Conservation (phyloP, 164 flowering plant genomes). For the Malania oleifera region DNA sequence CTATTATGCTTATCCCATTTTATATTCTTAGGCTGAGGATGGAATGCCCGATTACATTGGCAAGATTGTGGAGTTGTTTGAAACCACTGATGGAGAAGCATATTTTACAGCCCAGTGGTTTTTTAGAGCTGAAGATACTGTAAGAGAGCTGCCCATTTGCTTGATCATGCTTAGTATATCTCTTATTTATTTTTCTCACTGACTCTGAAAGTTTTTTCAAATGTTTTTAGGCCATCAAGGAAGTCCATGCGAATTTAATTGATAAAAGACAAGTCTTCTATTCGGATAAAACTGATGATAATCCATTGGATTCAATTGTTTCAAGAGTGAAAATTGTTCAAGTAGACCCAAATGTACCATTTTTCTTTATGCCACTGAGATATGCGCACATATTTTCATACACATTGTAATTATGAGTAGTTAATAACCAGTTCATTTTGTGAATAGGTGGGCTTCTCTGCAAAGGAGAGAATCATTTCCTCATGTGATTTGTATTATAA, state of each 20-base stretch:
- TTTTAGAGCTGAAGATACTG: conserved; percentile 18
- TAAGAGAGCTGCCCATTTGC: background rate
- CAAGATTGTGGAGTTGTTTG: conserved; percentile 16
- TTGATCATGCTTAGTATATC: background rate
- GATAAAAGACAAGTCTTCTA: conserved; percentile 49
- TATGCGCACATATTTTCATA: no score
- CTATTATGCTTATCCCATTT: background rate
- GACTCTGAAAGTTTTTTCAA: background rate
- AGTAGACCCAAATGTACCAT: conserved; percentile 31
- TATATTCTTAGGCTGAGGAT: conserved; percentile 7
- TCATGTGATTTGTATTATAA: conserved; percentile 59
- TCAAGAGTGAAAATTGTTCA: conserved; percentile 37
- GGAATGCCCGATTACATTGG: conserved; percentile 6
- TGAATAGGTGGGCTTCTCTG: conserved; percentile 34
- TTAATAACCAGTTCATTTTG: no score
- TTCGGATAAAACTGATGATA: conserved; percentile 58
- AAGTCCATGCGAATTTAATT: conserved; percentile 20
- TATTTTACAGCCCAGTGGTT: conserved; percentile 20
- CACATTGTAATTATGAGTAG: no score
- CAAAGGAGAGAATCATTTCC: conserved; percentile 20
- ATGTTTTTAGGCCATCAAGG: conserved; percentile 14
- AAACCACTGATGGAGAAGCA: conserved; percentile 4
- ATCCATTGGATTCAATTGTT: conserved; percentile 55
- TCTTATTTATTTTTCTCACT: background rate
- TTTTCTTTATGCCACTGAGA: no score